Conservation (phyloP, 2,329 filamentous ascomycete species). For the Coleophoma crateriformis region DNA sequence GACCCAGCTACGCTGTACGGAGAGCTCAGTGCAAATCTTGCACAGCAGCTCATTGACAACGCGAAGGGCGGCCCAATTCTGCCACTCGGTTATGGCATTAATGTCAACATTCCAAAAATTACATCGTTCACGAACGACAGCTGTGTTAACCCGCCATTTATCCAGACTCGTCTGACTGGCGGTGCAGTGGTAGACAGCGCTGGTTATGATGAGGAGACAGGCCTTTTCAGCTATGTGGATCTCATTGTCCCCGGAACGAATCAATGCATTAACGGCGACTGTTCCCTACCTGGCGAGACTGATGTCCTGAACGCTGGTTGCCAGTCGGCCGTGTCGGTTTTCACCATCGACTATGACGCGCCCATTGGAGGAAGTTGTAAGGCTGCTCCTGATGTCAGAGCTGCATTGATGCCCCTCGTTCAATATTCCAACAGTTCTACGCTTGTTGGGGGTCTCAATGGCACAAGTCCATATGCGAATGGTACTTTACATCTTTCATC, state of each 20-base stretch:
- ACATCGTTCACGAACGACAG: conserved; percentile 30
- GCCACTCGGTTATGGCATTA: conserved; percentile 45
- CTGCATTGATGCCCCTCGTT: conserved; percentile 3
- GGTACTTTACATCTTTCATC: not conserved
- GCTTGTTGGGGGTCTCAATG: not conserved
- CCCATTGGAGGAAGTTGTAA: conserved; percentile 21
- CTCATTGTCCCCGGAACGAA: conserved; percentile 37
- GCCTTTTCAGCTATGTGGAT: conserved; percentile 36
- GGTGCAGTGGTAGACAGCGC: conserved; percentile 41
- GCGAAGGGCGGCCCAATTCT: conserved; percentile 27
- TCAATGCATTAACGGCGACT: conserved; percentile 45
- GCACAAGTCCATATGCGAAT: not conserved
- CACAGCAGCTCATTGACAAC: conserved; percentile 37
- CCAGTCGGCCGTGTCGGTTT: conserved; percentile 34
- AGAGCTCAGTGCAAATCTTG: conserved; percentile 35
- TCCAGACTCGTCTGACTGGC: conserved; percentile 42
- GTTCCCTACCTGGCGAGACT: conserved; percentile 43
- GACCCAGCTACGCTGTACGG: conserved; percentile 38
- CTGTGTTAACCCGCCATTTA: conserved; percentile 35
- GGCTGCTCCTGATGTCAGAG: conserved; percentile 2
- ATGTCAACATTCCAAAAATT: conserved; percentile 43
- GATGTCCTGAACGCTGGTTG: conserved; percentile 37
- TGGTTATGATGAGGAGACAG: conserved; percentile 35
- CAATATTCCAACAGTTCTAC: conserved; percentile 1
- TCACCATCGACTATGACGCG: conserved; percentile 45